A percentile compares a stretch with the other conserved stretches of the same genome.
Conservation (phyloP, 805 yeast genomes). For the Yarrowia sp. region DNA sequence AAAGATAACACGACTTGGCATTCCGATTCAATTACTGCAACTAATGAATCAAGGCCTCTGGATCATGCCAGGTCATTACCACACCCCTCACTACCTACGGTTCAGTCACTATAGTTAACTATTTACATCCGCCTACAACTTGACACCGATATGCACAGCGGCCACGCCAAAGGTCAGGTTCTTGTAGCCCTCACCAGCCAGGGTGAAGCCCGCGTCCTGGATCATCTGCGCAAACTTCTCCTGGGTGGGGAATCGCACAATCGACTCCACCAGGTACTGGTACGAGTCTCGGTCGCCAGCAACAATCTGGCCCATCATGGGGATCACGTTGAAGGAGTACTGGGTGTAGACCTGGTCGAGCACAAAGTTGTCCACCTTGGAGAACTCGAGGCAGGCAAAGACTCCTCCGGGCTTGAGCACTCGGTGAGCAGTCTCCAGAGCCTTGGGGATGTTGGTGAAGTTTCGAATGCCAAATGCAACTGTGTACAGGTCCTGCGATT, state of each 20-base stretch:
- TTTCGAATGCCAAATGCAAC: slow-evolving; percentile 97
- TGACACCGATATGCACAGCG: slow-evolving; percentile 93
- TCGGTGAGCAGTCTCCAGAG: slow-evolving; percentile 90
- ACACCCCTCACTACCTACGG: too few species aligned
- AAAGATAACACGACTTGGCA: too few species aligned
- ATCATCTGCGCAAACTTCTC: slow-evolving; percentile 89
- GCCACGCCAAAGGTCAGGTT: slow-evolving; percentile 93
- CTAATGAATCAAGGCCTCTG: too few species aligned
- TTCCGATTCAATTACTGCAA: too few species aligned
- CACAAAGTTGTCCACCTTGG: slow-evolving; percentile 79
- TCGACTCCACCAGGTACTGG: slow-evolving; percentile 93
- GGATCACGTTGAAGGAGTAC: slow-evolving; percentile 83
- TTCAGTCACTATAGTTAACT: slow-evolving; percentile 8
- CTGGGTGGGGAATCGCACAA: slow-evolving; percentile 86
- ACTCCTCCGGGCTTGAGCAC: slow-evolving; percentile 97
- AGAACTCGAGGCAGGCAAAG: slow-evolving; percentile 92
- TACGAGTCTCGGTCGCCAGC: slow-evolving; percentile 96
- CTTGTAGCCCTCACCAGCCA: slow-evolving; percentile 90
- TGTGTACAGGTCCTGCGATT: slow-evolving; percentile 91
- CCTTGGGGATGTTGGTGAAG: slow-evolving; percentile 92
- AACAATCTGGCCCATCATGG: slow-evolving; percentile 91
- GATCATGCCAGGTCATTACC: too few species aligned
- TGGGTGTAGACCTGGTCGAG: slow-evolving; percentile 77
- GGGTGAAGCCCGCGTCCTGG: slow-evolving; percentile 89
- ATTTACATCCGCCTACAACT: slow-evolving; percentile 47